Base-by-base conservation (phyloP, 768 basidiomycete genomes). In the Fomitopsis pulvina region DNA sequence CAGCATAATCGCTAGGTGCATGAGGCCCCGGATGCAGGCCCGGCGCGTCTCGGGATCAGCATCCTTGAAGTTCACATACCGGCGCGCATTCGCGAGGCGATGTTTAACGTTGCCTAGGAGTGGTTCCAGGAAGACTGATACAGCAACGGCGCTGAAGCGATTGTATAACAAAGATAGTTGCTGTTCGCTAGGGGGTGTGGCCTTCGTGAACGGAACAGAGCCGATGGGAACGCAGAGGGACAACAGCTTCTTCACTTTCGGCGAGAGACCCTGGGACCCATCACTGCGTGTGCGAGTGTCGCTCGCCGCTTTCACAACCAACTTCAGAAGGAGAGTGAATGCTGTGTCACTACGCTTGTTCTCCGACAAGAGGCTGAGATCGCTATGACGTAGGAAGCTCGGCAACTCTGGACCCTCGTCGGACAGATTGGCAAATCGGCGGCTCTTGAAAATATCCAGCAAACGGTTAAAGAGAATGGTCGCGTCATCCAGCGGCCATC, bases 151-250 rank as follows among this genome's bases (percentile, higher is more conserved):
- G 43, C 78, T 80, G 58, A 89, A 81, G 8, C 92, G 81, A 65
- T 96, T 96, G 65, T 85, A 80, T 28, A 95, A 71, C 75, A 82
- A 82, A 0, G 89, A 85, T 2, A 87, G 71, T 30, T 87, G 79
- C 28, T 75, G 69, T 2, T 63, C 53, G 0, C 72, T 68, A 0
- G 83, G 81, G 4, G 77, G 78, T 2, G 62, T 67, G 1, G 65
- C 63, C 37, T 79, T 76, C 2, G 76, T 76, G 68, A 86, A 87
- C 1, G 80, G 73, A 6, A 91, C 74, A 2, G 82, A 71, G 22
- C 82, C 79, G 25, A 91, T 76, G 0, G 92, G 90, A 16, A 84
- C 76, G 5, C 83, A 76, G 21, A 88, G 71, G 7, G 85, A 80
- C 37, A 92, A 66, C 8, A 94, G 67, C 57, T 91, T 87, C 60